Evolutionary conservation across 805 yeast genomes (phyloP), one percentile per base, ranked within the genome.

Genomic region (Spathaspora passalidarum): DNA sequence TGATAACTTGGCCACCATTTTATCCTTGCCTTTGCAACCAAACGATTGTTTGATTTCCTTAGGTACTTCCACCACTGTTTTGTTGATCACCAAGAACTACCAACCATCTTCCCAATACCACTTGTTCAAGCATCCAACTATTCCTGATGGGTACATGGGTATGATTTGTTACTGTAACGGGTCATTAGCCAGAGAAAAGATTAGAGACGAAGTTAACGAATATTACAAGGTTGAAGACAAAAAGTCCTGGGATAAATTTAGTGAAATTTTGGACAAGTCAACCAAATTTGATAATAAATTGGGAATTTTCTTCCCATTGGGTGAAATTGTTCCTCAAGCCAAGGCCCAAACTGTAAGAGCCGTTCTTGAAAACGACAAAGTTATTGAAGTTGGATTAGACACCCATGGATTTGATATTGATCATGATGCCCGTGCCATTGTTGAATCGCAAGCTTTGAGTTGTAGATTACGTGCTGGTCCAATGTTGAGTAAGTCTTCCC

Each of bases 121-220:
- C 59, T 64, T 89, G 52, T 90, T 90, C 68, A 80, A 80, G 51
- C 97, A 91, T 60, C 97, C 97, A 7, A 85, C 95, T 0, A 78
- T 86, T 50, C 78, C 79, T 0, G 75, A 74, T 32, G 81, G 84
- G 32, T 90, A 81, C 61, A 91, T 90, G 97, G 96, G 95, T 18
- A 90, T 90, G 97, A 80, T 91, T 45, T 90, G 97, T 62, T 90
- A 90, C 63, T 86, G 95, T 59, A 90, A 90, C 61, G 97, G 97
- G 0, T 79, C 96, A 0, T 68, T 90, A 41, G 96, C 97, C 0
- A 73, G 97, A 52, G 96, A 90, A 56, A 73, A 75, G 47, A 73
- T 89, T 9, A 73, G 94, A 42, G 84, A 89, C 62, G 70, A 67
- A 19, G 49, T 88, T 23, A 86, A 85, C 56, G 62, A 65, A 34